Conservation (phyloP, 805 yeast species). For the Starmerella bombi region DNA sequence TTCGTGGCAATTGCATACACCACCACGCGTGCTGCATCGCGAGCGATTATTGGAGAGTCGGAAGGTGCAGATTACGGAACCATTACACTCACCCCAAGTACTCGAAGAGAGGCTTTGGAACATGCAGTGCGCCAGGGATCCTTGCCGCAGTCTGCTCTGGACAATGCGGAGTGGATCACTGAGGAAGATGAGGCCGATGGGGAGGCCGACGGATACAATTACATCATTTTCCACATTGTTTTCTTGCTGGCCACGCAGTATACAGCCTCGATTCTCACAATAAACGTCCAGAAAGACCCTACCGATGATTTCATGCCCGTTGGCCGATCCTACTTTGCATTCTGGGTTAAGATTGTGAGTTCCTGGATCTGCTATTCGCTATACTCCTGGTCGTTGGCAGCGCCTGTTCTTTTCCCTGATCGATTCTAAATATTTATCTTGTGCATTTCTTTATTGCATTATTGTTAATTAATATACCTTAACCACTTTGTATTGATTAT, state of each 20-base stretch:
- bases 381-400: constrained; percentile 82
- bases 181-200: constrained; percentile 26
- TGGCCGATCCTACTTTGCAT: constrained; percentile 88
- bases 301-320: constrained; percentile 89
- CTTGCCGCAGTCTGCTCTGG: constrained; percentile 80
- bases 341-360: constrained; percentile 86
- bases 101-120: constrained; percentile 66
- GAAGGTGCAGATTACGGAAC: constrained; percentile 17
- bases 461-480: background rate
- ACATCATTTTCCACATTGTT: constrained; percentile 63
- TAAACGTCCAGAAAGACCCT: constrained; percentile 74
- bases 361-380: constrained; percentile 83
- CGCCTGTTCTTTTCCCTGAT: constrained; percentile 85
- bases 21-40: constrained; percentile 82
- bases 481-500: too few relatives aligned
- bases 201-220: constrained; percentile 20
- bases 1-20: constrained; percentile 93
- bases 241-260: constrained; percentile 94
- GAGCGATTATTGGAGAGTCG: constrained; percentile 38
- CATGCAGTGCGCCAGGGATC: constrained; percentile 97
- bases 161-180: constrained; percentile 52
- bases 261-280: constrained; percentile 84
- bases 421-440: constrained; percentile 36
- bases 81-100: constrained; percentile 9
- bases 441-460: too few relatives aligned